Base-by-base conservation (phyloP, 805 yeast species). In the Brettanomyces nanus region DNA sequence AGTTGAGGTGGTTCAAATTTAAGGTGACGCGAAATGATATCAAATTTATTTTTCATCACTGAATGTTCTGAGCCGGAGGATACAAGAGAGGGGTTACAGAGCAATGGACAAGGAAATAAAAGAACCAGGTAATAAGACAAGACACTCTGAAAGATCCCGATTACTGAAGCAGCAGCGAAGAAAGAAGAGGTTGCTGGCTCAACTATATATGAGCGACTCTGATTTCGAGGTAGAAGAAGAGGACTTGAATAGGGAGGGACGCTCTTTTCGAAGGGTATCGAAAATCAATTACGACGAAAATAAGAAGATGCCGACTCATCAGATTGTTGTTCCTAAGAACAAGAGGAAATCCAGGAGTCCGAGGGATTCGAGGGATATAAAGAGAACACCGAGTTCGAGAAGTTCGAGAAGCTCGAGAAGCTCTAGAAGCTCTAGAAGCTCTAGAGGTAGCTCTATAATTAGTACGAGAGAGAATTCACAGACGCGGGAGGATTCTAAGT, bases 201-300 rank as follows among this genome's bases (percentile, higher is more conserved):
- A 51, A 15, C 35, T 52, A 17, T 49, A 49, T 33, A 47, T 51
- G 38, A 44, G 51, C 20, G 57, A 52, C 37, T 49, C 52, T 6
- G 52, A 49, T 36, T 37, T 42, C 26, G 52, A 46, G 13, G 38
- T 44, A 13, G 44, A 45, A 27, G 37, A 35, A 21, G 46, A 44
- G 4, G 35, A 40, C 4, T 27, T 44, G 7, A 35, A 45, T 4
- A 36, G 45, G 11, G 35, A 40, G 5, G 41, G 37, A n/a, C 42
- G 57, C 31, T 32, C 45, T 7, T 43, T 39, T 13, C 41, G 56
- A 20, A 44, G 39, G 18, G 39, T 42, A 31, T 43, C 48, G 14
- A 46, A 43, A 18, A 45, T 53, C 5, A 49, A 53, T 39, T 53
- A 53, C 38, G 52, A 47, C 34, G 58, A 53, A 26, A 52, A 50